A percentile compares a stretch with the other conserved stretches of the same genome.
phyloP scores from a whole-genome alignment of 129 eudicot species.

The Logfia minima region DNA sequence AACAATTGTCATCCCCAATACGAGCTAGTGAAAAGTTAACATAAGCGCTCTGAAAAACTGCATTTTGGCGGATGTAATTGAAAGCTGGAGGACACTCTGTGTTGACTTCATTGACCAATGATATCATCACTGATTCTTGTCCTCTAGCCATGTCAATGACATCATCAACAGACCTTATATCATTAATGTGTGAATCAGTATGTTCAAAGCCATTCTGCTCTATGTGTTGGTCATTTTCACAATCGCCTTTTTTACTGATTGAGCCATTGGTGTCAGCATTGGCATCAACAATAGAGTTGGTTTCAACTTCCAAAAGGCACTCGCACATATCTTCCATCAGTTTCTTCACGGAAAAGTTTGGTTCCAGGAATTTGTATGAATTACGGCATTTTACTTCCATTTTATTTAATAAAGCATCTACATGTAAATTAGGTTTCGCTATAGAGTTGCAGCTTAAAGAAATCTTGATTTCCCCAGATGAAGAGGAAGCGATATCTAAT shows the following conservation, averaged over 20 bases:
- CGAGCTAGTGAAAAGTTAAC: slow-evolving; percentile 78
- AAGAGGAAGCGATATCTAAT: slow-evolving; percentile 63
- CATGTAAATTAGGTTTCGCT: slow-evolving; percentile 34
- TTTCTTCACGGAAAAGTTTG: slow-evolving; percentile 52
- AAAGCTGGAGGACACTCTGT: slow-evolving; percentile 62
- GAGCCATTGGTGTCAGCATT: slow-evolving; percentile 17
- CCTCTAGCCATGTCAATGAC: slow-evolving; percentile 71
- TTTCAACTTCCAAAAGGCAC: slow-evolving; percentile 46
- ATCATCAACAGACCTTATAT: slow-evolving; percentile 36
- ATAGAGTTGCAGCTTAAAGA: slow-evolving; percentile 47
- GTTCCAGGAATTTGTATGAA: slow-evolving; percentile 50
- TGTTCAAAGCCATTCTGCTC: slow-evolving; percentile 33
- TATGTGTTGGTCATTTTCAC: slow-evolving; percentile 21
- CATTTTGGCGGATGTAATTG: slow-evolving; percentile 74
- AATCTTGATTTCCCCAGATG: slow-evolving; percentile 70
- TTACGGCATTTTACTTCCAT: slow-evolving; percentile 63
- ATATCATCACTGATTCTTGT: slow-evolving; percentile 60
- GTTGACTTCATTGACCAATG: slow-evolving; percentile 63
- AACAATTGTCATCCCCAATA: slow-evolving; percentile 63
- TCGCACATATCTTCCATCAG: slow-evolving; percentile 71
- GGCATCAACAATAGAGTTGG: slow-evolving; percentile 24
- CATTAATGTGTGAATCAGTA: slow-evolving; percentile 35
- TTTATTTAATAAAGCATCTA: slow-evolving; percentile 42
- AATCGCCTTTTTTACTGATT: slow-evolving; percentile 22
- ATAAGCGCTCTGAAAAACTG: slow-evolving; percentile 63